These are phyloP conservation scores for Carex scoparia DNA, from an alignment of 176 grass and related monocot species.

Conservation along the genomic window DNA sequence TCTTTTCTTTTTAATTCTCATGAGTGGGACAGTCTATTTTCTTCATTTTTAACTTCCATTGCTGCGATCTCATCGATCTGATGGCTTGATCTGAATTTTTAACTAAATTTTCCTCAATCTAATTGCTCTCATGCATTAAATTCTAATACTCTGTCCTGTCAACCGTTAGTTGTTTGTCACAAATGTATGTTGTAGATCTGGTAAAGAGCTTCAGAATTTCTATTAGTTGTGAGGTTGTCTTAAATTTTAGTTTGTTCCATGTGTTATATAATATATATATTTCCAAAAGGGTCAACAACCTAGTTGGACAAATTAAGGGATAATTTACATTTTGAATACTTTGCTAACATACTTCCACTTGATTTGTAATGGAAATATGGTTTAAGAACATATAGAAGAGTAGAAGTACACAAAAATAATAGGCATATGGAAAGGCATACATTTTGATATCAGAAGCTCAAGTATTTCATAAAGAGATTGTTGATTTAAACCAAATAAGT, in stretches of 20 bases:
- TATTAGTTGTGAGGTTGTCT: background rate
- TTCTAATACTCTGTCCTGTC: background rate
- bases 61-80: background rate
- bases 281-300: background rate
- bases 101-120: background rate
- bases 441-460: background rate
- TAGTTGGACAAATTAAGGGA: background rate
- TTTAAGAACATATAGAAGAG: background rate
- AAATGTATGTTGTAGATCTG: background rate
- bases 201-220: background rate
- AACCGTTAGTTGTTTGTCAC: background rate
- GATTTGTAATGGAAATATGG: background rate
- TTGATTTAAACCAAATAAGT: background rate
- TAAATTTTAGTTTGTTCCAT: background rate
- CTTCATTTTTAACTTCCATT: background rate
- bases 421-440: background rate
- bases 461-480: background rate
- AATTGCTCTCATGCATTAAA: background rate
- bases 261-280: no score
- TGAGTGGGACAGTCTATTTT: background rate
- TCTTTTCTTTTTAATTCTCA: background rate
- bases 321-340: background rate
- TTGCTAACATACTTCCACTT: background rate
- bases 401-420: background rate
- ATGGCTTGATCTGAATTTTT: background rate